Percentiles rank a stretch among this genome's conserved stretches.
Conservation (phyloP, 805 yeast genomes). For the Martiniozyma abietophila region DNA sequence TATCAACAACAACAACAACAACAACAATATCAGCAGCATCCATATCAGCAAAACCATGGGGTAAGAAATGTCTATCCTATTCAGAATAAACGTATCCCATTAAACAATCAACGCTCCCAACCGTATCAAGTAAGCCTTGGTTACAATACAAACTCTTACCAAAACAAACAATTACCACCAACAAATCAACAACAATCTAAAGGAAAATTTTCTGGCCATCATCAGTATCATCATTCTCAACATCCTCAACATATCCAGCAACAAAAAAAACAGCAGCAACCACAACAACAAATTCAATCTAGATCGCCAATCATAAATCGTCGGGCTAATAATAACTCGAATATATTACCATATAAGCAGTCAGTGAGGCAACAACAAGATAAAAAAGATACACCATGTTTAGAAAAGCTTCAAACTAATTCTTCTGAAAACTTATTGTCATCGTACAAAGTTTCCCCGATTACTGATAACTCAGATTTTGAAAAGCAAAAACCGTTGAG, state of each 20-base stretch:
- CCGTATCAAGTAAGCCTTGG: neutral
- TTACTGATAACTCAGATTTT: neutral
- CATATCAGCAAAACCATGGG: neutral
- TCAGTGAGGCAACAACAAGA: slow-evolving; percentile 3
- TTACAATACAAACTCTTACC: neutral
- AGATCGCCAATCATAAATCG: no score
- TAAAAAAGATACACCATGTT: neutral
- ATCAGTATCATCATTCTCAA: slow-evolving; percentile 6
- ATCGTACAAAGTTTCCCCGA: neutral
- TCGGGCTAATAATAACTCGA: no score
- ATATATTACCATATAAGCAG: slow-evolving; percentile 4
- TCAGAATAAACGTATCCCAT: no score
- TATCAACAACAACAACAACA: slow-evolving; percentile 1
- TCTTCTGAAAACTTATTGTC: neutral
- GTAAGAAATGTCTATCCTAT: no score
- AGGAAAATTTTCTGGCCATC: slow-evolving; percentile 2
- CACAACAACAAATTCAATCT: slow-evolving; percentile 12
- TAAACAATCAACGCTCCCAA: no score
- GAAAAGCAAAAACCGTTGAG: no score
- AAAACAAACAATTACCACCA: slow-evolving; percentile 3
- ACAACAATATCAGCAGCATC: slow-evolving; percentile 3
- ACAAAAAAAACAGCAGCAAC: slow-evolving; percentile 11
- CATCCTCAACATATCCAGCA: slow-evolving; percentile 7
- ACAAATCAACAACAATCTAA: slow-evolving; percentile 1
- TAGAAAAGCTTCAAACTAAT: neutral